Evolutionary conservation across 2,329 filamentous ascomycete species (phyloP), one percentile per base, ranked within the genome.

Genomic region (Pseudocercospora eumusae): DNA sequence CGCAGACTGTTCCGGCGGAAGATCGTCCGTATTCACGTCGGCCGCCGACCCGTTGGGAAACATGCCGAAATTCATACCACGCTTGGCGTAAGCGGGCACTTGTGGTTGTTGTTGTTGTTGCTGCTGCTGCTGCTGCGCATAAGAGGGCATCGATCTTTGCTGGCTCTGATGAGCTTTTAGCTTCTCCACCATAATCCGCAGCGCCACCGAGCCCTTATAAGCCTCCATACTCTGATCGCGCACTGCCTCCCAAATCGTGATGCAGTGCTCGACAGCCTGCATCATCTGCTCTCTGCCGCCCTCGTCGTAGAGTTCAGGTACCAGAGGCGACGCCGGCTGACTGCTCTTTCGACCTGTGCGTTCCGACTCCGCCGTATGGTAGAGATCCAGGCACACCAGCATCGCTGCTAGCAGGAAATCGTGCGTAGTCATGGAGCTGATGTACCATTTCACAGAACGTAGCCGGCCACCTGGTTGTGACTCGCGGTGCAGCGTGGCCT

Each of bases 341-440:
- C 61, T 65, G 10, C 59, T 54, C 27, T 73, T 72, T 62, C 76
- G 70, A 59, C 75, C 73, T 21, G 70, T 73, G 7, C 76, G 72
- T 62, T 81, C 79, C 1, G 73, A 64, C 57, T 81, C 75, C 31
- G 77, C 84, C 64, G 87, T 85, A 69, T 90, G 88, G 71, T 95
- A 90, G 0, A 96, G 82, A 70, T 97, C 93, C 27, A 96, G 82
- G 57, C 88, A 87, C 3, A 97, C 83, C 49, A 96, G 84, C 83
- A 95, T 96, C 4, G 90, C 91, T 2, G 91, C 91, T 11, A 96
- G 82, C 6, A 96, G 81, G 74, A 96, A 96, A 72, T 97, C 93
- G 71, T 90, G 89, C 9, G 89, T 91, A 1, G 89, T 91, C 21
- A 92, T 85, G 0, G 90, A 90, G 33, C 86, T 88, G 60, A 96